Evolutionary conservation across 768 basidiomycete genomes (phyloP).

Genomic region (Auriscalpium microsporum): DNA sequence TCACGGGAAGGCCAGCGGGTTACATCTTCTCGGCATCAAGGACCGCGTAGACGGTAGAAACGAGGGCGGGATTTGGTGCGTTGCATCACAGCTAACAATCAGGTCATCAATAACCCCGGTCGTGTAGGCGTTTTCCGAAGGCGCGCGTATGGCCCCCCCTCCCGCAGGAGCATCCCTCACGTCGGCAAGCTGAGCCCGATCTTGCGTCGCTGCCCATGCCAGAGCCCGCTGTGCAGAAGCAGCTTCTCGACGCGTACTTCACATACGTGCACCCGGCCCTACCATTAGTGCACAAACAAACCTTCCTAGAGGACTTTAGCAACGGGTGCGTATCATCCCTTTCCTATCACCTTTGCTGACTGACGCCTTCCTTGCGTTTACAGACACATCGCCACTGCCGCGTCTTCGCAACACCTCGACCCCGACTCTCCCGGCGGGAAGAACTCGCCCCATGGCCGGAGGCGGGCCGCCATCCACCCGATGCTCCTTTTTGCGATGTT

Average conservation of each 20-base stretch:
- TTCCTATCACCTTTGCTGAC: background rate
- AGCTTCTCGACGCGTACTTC: conserved; percentile 71
- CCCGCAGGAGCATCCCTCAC: conserved; percentile 17
- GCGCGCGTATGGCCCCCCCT: conserved; percentile 84
- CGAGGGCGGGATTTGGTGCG: conserved; percentile 69
- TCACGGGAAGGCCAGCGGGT: conserved; percentile 78
- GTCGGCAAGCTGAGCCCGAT: conserved; percentile 26
- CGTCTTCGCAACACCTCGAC: conserved; percentile 25
- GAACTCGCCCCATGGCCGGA: conserved; percentile 31
- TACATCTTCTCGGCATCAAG: conserved; percentile 61
- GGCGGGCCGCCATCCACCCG: conserved; percentile 43
- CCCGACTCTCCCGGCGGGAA: conserved; percentile 16
- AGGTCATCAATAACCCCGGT: conserved; percentile 3
- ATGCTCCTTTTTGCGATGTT: conserved; percentile 80
- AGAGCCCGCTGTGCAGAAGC: conserved; percentile 48
- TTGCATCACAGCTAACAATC: background rate
- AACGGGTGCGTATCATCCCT: conserved; percentile 25
- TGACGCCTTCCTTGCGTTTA: background rate
- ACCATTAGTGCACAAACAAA: conserved; percentile 66
- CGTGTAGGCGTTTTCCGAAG: conserved; percentile 68
- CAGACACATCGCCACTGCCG: conserved; percentile 15
- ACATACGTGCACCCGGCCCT: conserved; percentile 72
- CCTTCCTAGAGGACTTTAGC: conserved; percentile 54
- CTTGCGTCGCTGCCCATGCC: conserved; percentile 43
- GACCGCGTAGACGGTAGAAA: conserved; percentile 57